Evolutionary conservation across 1,284 basidiomycete genomes (phyloP), one percentile per base, ranked within the genome.

Genomic region (Naganishia albida): DNA sequence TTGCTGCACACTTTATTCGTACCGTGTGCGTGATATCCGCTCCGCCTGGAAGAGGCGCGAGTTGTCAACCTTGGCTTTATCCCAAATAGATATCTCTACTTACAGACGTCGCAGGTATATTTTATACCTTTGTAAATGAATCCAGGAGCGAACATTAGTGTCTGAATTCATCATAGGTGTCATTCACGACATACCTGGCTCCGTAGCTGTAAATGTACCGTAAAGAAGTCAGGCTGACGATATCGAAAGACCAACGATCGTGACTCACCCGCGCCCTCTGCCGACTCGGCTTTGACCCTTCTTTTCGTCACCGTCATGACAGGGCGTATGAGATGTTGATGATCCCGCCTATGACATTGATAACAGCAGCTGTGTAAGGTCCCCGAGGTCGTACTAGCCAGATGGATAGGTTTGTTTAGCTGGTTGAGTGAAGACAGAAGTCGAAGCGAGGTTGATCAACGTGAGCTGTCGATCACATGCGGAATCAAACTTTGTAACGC

Each of bases 1-100:
- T 84, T 74, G 91, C 88, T 26, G 91, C 91, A 74, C 91, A 95
- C 81, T 91, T 92, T 73, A 95, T 91, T 68, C 90, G 87, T 67
- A 93, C 86, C n/a, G 89, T 90, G 75, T 93, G 90, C 1, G 91
- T 93, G 62, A 78, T 76, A 68, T 77, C 77, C 60, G 77, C 70
- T 51, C 72, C 73, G 50, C 72, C 74, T 75, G 40, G 2, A 10
- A 23, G 18, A 34, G 13, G 18, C 8, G 56, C 26, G 20, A 25
- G 39, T 30, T 2, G 25, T 40, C 39, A 49, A 12, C n/a, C n/a
- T 20, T 44, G 23, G 12, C 51, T 3, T n/a, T 8, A 46, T 56
- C 63, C 30, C 12, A 43, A 18, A 18, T 42, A 25, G 23, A 34
- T 34, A 3, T 49, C 48, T 50, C n/a, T 30, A 71, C 71, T 67